Evolutionary conservation across 2,329 filamentous ascomycete genomes (phyloP).

Genomic region (Coleophoma cylindrospora): DNA sequence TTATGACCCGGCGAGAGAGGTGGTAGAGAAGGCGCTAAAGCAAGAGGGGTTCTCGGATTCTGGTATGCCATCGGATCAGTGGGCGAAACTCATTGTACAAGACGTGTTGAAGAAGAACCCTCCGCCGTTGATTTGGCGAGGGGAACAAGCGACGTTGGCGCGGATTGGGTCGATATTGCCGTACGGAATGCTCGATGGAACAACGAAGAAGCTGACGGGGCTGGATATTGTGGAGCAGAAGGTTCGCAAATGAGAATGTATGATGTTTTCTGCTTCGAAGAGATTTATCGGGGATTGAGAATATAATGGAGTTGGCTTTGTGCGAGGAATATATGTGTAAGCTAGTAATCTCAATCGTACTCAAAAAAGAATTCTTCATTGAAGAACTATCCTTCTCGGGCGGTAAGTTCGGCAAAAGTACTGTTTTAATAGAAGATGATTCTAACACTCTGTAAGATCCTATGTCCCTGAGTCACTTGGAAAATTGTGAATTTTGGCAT

Average conservation of each 20-base stretch:
- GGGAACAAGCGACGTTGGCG: background rate
- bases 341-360: too few relatives aligned
- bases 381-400: too few relatives aligned
- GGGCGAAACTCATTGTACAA: background rate
- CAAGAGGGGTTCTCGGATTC: background rate
- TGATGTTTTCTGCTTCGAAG: too few relatives aligned
- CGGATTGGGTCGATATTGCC: constrained; percentile 3
- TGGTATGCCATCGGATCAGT: constrained; percentile 4
- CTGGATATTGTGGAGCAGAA: constrained; percentile 21
- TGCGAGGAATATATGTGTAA: too few relatives aligned
- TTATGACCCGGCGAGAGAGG: background rate
- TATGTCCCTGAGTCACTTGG: too few relatives aligned
- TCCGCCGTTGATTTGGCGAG: background rate
- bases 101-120: constrained; percentile 1
- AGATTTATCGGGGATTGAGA: too few relatives aligned
- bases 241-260: background rate
- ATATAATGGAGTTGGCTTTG: too few relatives aligned
- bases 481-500: too few relatives aligned
- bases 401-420: too few relatives aligned
- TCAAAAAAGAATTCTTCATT: too few relatives aligned
- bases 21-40: background rate
- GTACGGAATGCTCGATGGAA: background rate
- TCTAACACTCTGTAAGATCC: too few relatives aligned
- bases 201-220: constrained; percentile 14
- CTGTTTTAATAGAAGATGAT: too few relatives aligned